Evolutionary conservation across 2,329 filamentous ascomycete genomes (phyloP), one percentile per base, ranked within the genome.

Genomic region (Microdochium trichocladiopsis): DNA sequence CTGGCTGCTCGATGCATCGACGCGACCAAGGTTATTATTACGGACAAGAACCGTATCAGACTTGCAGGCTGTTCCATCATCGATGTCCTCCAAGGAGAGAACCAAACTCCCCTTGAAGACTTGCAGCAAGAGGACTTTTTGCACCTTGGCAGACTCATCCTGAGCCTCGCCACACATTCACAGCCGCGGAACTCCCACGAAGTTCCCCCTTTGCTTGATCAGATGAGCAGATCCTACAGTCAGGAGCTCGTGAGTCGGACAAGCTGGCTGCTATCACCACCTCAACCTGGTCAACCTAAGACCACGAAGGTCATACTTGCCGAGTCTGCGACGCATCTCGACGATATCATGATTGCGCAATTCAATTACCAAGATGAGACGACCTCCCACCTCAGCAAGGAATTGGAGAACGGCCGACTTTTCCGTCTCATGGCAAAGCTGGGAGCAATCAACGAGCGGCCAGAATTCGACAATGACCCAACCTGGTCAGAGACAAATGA

Each of bases 401-500:
- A 96, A 66, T 79, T 97, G 5, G 94, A 97, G 66, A 97, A 97
- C 61, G 92, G 87, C 10, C 84, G 94, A 12, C 71, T 95, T 1
- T 87, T 90, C 25, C 88, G 94, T 16, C 75, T 95, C 53, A 77
- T 91, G 63, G 70, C 79, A 65, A 99, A 99, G 67, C 75, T 99
- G 43, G 90, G 89, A 55, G 80, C 88, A 53, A 84, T 99, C 65
- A 94, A 94, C 63, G 94, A 99, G 68, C 84, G 94, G 11, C 89
- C 87, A 1, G 93, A 97, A 63, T 87, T 88, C 56, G 88, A 90
- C 51, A 83, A 84, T 41, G 87, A 92, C 55, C 74, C 79, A 0
- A 77, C 82, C 49, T 99, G 94, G 93, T 89, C 90, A 4, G 93
- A 97, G 68, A 94, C 88, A 48, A 93, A 93, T 24, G 90, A 96